A percentile compares a stretch with the other conserved stretches of the same genome.
phyloP scores from a whole-genome alignment of 768 basidiomycete species.

The Auriscalpium microsporum region DNA sequence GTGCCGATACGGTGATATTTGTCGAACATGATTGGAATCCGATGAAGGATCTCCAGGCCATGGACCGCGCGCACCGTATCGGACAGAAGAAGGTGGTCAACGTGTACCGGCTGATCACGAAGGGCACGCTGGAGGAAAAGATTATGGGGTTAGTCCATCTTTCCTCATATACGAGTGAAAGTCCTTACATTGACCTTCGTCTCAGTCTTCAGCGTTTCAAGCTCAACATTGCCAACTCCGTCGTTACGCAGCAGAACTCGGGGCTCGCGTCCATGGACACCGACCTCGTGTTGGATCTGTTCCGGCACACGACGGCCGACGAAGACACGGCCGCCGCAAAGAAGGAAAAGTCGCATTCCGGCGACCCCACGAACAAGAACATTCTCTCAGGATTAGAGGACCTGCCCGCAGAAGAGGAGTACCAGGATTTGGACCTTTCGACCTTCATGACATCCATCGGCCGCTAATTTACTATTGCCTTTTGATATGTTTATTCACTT shows the following conservation, averaged over 20 bases:
- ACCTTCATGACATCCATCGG: slow-evolving; percentile 84
- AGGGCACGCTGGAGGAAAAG: slow-evolving; percentile 96
- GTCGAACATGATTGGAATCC: slow-evolving; percentile 99
- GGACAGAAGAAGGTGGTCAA: slow-evolving; percentile 99
- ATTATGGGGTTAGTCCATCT: slow-evolving; percentile 84
- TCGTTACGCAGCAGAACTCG: slow-evolving; percentile 96
- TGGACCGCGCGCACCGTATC: slow-evolving; percentile 97
- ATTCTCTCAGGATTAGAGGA: slow-evolving; percentile 87
- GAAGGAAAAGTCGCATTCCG: slow-evolving; percentile 37
- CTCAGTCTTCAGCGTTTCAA: slow-evolving; percentile 94
- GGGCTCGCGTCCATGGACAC: slow-evolving; percentile 95
- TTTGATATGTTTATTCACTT: slow-evolving; percentile 19
- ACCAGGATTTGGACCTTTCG: slow-evolving; percentile 76
- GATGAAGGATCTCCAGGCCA: slow-evolving; percentile 98
- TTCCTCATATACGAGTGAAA: neutral
- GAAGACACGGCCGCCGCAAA: slow-evolving; percentile 59
- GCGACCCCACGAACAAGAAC: slow-evolving; percentile 69
- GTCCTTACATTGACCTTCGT: slow-evolving; percentile 5
- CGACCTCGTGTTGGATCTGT: slow-evolving; percentile 91
- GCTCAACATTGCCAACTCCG: slow-evolving; percentile 92
- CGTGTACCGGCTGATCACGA: slow-evolving; percentile 94
- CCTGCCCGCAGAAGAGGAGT: slow-evolving; percentile 87
- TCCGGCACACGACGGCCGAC: slow-evolving; percentile 67
- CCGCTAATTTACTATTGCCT: slow-evolving; percentile 27
- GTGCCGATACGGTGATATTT: slow-evolving; percentile 98